phyloP scores from a whole-genome alignment of 306 rosid genomes.

The Malus domestica region DNA sequence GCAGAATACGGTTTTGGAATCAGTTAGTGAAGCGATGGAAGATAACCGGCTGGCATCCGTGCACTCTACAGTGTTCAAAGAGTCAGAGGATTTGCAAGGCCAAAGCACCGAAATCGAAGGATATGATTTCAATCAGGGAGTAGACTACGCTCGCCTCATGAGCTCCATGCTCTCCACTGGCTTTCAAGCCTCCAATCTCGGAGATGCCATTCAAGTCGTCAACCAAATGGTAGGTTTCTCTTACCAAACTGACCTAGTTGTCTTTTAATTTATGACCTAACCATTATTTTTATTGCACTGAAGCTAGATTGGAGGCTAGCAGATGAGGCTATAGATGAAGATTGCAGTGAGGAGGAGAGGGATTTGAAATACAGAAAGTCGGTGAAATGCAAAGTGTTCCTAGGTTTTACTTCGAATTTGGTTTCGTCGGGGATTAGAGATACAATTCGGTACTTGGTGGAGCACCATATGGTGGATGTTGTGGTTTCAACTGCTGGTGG shows the following conservation, averaged over 20 bases:
- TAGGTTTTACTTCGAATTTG: conserved; percentile 93
- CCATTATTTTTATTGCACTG: conserved; percentile 18
- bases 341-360: conserved; percentile 49
- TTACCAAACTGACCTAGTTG: background rate
- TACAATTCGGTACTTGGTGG: conserved; percentile 62
- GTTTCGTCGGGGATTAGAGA: conserved; percentile 93
- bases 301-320: conserved; percentile 92
- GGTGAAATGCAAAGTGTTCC: conserved; percentile 66
- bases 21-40: conserved; percentile 28
- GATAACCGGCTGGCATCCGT: conserved; percentile 19
- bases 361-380: conserved; percentile 42
- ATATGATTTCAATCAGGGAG: conserved; percentile 73
- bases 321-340: conserved; percentile 49
- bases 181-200: conserved; percentile 86
- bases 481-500: conserved; percentile 92
- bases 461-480: conserved; percentile 89
- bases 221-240: conserved; percentile 60
- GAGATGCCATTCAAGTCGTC: conserved; percentile 61
- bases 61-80: conserved; percentile 58
- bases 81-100: conserved; percentile 64
- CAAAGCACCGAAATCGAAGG: conserved; percentile 51
- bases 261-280: background rate
- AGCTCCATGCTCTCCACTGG: conserved; percentile 62
- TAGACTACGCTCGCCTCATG: conserved; percentile 56
- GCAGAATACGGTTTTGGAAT: background rate